These are phyloP conservation scores for Wallacemonas rigidus DNA, from an alignment of 208 protist species.

Conservation along the genomic window DNA sequence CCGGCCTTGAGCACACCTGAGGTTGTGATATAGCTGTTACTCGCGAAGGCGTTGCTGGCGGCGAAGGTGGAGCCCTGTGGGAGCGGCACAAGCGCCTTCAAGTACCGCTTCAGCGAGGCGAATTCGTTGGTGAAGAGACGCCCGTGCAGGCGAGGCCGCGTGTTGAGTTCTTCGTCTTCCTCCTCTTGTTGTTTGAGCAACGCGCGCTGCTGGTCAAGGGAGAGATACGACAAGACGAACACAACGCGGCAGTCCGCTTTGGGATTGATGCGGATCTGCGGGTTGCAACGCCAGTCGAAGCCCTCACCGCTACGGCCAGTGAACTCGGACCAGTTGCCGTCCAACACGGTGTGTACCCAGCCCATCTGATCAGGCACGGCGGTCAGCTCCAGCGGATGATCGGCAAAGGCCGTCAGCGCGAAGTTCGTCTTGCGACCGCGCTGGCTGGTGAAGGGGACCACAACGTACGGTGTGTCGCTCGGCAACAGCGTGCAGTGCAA, in stretches of 20 bases:
- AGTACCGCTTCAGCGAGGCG: constrained; percentile 77
- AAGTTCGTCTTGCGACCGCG: constrained; percentile 79
- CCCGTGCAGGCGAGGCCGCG: constrained; percentile 77
- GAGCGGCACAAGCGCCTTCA: constrained; percentile 85
- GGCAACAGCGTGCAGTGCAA: constrained; percentile 80
- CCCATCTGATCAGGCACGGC: constrained; percentile 85
- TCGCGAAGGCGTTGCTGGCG: constrained; percentile 85
- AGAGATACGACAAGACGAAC: constrained; percentile 88
- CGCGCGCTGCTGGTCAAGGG: constrained; percentile 66
- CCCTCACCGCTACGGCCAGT: constrained; percentile 76
- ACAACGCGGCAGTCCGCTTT: constrained; percentile 75
- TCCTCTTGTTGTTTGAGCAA: constrained; percentile 53
- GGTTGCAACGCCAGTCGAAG: constrained; percentile 92
- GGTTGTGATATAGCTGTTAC: constrained; percentile 89
- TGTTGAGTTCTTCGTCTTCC: constrained; percentile 72
- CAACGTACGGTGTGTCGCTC: constrained; percentile 82
- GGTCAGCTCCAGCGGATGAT: constrained; percentile 80
- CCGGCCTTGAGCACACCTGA: constrained; percentile 59
- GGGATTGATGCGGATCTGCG: constrained; percentile 68
- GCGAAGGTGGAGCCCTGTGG: constrained; percentile 87
- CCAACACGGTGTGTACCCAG: constrained; percentile 82
- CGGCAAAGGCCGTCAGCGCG: constrained; percentile 83
- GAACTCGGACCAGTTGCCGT: constrained; percentile 85
- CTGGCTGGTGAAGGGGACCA: constrained; percentile 91
- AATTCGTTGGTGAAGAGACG: constrained; percentile 84